Evolutionary conservation across 139 green algal genomes (phyloP), one percentile per base, ranked within the genome.

Genomic region (Spirogloea muscicola): DNA sequence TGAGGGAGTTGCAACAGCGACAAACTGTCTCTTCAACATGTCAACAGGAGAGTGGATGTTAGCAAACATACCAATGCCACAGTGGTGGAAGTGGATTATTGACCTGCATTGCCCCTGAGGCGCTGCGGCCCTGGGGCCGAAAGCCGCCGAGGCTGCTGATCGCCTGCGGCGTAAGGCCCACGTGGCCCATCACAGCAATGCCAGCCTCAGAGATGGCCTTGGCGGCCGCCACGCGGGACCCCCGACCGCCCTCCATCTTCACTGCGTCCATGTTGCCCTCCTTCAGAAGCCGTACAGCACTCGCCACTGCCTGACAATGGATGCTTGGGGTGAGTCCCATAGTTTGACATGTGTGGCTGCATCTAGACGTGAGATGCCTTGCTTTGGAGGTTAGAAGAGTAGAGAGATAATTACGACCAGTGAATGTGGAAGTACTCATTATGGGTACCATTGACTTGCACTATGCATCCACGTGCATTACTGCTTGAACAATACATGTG

Each of bases 141-240:
- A 99, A 99, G 16, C 94, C 94, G 39, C 94, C 90, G 4, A 95
- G 76, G 59, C 86, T 85, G 59, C 80, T 90, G 72, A 94, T 88
- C 42, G 87, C 88, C 79, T 97, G 92, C 4, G 94, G 94, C 0
- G 90, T 96, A 29, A 99, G 87, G 2, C 94, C 94, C 46, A 97
- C 88, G 72, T 99, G 94, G 0, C 94, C 94, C 91, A 99, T 96
- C n/a, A 98, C 94, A 7, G 94, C 93, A 29, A 98, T 87, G 0
- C 94, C 94, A 27, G 93, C 89, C 40, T 94, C 87, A 62, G 94
- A 87, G 46, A 99, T 89, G 5, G 88, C 91, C 0, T 66, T 60
- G 2, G 87, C 91, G 3, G 92, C 86, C 39, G 86, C 80, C 36
- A 93, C 85, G 5, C 92, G 81, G 0, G 77, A 72, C 2, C 74